Percentiles rank a stretch among this genome's conserved stretches.
These are phyloP conservation scores for Ulvella scutata DNA, from an alignment of 139 green algal species.

Conservation along the genomic window DNA sequence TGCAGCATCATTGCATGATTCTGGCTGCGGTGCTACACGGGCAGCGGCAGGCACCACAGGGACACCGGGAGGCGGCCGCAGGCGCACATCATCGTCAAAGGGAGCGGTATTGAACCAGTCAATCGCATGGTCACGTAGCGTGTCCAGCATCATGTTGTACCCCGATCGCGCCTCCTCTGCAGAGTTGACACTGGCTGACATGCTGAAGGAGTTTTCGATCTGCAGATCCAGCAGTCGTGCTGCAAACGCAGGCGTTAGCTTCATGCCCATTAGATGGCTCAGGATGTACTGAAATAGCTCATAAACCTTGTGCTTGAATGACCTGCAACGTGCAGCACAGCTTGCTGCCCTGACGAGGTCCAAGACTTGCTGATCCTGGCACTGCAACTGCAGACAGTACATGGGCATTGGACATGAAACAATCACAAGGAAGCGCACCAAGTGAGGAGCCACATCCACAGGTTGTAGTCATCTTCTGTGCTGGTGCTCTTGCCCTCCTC, in stretches of 20 bases:
- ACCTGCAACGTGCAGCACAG: no score
- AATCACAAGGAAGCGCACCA: no score
- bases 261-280: conserved; percentile 1
- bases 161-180: neutral
- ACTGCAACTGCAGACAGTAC: no score
- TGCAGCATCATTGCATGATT: no score
- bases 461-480: neutral
- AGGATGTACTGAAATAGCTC: neutral
- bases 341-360: no score
- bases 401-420: no score
- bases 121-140: neutral
- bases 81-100: neutral
- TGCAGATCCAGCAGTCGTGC: neutral
- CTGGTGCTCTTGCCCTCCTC: neutral
- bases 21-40: no score
- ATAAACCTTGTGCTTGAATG: conserved; percentile 3
- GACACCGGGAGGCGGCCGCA: no score
- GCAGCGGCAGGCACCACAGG: no score
- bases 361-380: no score
- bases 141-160: neutral
- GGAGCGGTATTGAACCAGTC: neutral
- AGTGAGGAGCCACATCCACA: neutral
- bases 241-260: neutral
- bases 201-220: neutral
- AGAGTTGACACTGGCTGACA: neutral